Conservation (phyloP, 495 filamentous ascomycete species). For the Neurospora sp. region DNA sequence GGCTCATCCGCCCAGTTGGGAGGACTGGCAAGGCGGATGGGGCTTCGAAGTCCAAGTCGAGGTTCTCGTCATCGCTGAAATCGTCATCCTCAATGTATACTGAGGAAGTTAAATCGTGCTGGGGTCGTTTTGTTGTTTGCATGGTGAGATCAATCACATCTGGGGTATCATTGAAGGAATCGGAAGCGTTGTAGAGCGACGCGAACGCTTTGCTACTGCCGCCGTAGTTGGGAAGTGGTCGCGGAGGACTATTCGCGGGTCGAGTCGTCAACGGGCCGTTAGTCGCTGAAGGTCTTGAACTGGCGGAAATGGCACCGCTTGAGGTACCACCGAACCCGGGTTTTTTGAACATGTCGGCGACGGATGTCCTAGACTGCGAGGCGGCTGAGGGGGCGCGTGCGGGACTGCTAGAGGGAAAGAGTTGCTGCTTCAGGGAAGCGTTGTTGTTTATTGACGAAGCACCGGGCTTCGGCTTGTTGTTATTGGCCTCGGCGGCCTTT, state of each 20-base stretch:
- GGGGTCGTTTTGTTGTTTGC: background rate
- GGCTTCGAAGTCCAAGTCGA: slow-evolving; percentile 51
- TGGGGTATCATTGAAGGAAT: slow-evolving; percentile 34
- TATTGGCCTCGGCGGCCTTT: slow-evolving; percentile 10
- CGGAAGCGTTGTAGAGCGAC: slow-evolving; percentile 29
- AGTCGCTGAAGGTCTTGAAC: background rate
- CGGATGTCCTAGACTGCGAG: slow-evolving; percentile 19
- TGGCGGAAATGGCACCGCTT: background rate
- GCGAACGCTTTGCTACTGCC: slow-evolving; percentile 20
- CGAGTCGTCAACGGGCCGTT: slow-evolving; percentile 8
- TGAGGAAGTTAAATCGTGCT: slow-evolving; percentile 9
- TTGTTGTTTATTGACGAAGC: slow-evolving; percentile 15
- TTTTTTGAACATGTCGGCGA: slow-evolving; percentile 21
- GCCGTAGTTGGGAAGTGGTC: background rate
- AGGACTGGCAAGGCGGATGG: slow-evolving; percentile 33
- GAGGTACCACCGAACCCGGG: background rate
- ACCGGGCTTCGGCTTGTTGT: slow-evolving; percentile 1
- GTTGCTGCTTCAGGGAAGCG: slow-evolving; percentile 29
- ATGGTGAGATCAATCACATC: slow-evolving; percentile 10
- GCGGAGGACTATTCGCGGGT: slow-evolving; percentile 6
- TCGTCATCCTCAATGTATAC: slow-evolving; percentile 53
- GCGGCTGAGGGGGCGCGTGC: slow-evolving; percentile 4
- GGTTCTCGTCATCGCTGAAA: slow-evolving; percentile 57
- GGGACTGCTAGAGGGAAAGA: slow-evolving; percentile 42
- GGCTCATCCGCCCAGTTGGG: slow-evolving; percentile 15